These are phyloP conservation scores for Beauveria bassiana DNA, from an alignment of 2,329 filamentous ascomycete genomes.

Conservation along the genomic window DNA sequence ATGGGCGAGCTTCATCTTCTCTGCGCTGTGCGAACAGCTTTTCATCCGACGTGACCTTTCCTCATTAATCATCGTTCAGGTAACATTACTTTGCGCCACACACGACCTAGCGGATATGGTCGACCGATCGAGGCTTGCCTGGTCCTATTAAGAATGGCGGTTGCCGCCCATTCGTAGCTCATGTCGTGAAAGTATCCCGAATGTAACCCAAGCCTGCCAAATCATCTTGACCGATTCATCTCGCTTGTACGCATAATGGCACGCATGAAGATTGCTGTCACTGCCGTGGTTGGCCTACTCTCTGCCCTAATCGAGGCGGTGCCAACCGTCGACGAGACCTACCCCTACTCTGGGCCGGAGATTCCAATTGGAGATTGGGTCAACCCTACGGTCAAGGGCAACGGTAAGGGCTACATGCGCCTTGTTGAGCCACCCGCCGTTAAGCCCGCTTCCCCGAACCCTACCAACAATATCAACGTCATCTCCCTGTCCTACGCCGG, in stretches of 20 bases:
- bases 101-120: not conserved
- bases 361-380: constrained; percentile 45
- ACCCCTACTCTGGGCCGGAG: constrained; percentile 39
- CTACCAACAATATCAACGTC: constrained; percentile 46
- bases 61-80: not conserved
- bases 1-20: not conserved
- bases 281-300: constrained; percentile 2
- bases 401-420: constrained; percentile 43
- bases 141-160: not conserved
- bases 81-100: not conserved
- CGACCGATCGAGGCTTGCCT: not conserved
- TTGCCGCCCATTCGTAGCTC: not conserved
- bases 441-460: constrained; percentile 31
- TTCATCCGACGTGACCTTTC: not conserved
- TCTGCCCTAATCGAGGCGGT: constrained; percentile 8
- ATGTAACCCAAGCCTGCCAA: not conserved
- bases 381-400: constrained; percentile 40
- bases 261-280: not conserved
- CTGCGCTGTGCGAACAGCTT: not conserved
- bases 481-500: constrained; percentile 41
- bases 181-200: not conserved
- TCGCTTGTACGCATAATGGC: not conserved
- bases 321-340: constrained; percentile 31
- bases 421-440: constrained; percentile 43
- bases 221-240: not conserved